phyloP scores from a whole-genome alignment of 2,329 filamentous ascomycete genomes.

The Diaporthe aspalathi region DNA sequence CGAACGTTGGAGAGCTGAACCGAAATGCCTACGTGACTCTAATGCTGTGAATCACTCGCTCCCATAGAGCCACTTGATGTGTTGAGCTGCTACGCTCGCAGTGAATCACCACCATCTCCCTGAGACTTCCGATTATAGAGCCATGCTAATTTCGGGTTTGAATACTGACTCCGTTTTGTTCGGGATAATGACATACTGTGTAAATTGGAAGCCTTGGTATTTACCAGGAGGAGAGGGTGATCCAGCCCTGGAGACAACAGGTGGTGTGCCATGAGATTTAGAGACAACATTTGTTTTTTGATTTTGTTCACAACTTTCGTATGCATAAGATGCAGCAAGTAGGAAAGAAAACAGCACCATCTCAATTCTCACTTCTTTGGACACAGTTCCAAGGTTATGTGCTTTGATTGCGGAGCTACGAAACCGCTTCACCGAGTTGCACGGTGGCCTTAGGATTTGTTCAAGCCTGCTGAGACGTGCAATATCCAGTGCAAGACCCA shows the following conservation, averaged over 20 bases:
- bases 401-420: rapidly evolving
- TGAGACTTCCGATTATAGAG: neutral
- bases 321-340: neutral
- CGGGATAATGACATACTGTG: neutral
- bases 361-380: no score
- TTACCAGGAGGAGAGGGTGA: neutral
- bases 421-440: neutral
- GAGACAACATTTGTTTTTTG: neutral
- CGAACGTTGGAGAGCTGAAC: neutral
- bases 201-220: neutral
- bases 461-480: neutral
- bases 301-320: neutral
- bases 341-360: no score
- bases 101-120: neutral
- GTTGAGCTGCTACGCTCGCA: neutral
- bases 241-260: no score
- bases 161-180: neutral
- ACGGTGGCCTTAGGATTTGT: no score
- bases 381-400: no score
- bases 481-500: no score
- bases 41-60: neutral
- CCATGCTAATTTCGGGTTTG: neutral
- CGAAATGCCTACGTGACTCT: neutral
- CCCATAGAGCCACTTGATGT: neutral
- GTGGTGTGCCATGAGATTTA: no score